These are phyloP conservation scores for Bacterosira constricta DNA, from an alignment of 108 stramenopile genomes.

Conservation along the genomic window DNA sequence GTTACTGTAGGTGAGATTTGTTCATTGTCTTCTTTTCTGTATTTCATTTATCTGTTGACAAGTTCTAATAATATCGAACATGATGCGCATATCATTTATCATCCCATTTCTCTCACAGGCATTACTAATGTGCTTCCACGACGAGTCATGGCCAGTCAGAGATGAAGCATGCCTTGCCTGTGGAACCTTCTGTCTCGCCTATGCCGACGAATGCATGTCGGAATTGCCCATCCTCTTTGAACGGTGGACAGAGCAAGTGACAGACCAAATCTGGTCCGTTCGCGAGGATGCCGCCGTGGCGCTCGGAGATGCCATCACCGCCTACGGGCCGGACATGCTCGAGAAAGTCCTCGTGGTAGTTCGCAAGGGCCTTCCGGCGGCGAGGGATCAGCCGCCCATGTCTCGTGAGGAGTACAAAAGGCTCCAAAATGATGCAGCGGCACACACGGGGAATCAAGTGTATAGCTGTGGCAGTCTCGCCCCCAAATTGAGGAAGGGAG, in stretches of 20 bases:
- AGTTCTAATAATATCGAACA: no score
- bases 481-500: slow-evolving; percentile 89
- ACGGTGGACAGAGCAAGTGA: slow-evolving; percentile 93
- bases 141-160: slow-evolving; percentile 98
- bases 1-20: slow-evolving; percentile 54
- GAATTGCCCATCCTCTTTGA: slow-evolving; percentile 84
- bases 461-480: slow-evolving; percentile 94
- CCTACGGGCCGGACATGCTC: slow-evolving; percentile 75
- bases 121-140: slow-evolving; percentile 95
- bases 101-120: slow-evolving; percentile 58
- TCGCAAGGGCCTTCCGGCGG: slow-evolving; percentile 62
- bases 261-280: slow-evolving; percentile 97
- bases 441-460: slow-evolving; percentile 82
- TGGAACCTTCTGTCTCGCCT: slow-evolving; percentile 86
- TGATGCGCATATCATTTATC: slow-evolving; percentile 6
- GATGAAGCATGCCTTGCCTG: slow-evolving; percentile 97
- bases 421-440: slow-evolving; percentile 74
- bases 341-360: slow-evolving; percentile 55
- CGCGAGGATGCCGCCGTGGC: slow-evolving; percentile 95
- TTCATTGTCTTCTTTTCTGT: neutral
- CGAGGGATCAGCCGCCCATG: slow-evolving; percentile 83
- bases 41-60: neutral
- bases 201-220: slow-evolving; percentile 86
- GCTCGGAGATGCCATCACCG: slow-evolving; percentile 85
- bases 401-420: slow-evolving; percentile 84